Percentiles rank a stretch among this genome's conserved stretches.
phyloP scores from a whole-genome alignment of 106 monocot genomes.

The Amphibolis antarctica region DNA sequence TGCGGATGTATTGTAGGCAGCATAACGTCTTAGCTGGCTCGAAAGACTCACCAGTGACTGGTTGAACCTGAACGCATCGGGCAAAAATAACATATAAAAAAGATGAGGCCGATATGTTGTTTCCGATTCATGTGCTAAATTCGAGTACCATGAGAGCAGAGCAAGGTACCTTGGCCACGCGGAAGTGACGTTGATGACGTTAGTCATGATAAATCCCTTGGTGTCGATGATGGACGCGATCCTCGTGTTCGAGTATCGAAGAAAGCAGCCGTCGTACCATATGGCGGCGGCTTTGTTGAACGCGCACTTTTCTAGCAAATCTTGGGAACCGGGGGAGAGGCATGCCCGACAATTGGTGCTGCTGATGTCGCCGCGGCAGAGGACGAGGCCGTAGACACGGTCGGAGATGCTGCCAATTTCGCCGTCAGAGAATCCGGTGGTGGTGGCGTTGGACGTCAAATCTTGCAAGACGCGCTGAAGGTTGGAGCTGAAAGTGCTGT shows the following conservation, averaged over 20 bases:
- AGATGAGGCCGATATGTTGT: not conserved
- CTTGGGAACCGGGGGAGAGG: conserved; percentile 4
- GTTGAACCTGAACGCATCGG: too few relatives aligned
- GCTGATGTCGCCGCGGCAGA: conserved; percentile 33
- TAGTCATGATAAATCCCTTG: not conserved
- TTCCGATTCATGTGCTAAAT: not conserved
- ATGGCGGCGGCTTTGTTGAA: conserved; percentile 11
- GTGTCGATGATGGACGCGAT: not conserved
- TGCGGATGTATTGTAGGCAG: not conserved
- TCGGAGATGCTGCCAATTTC: not conserved
- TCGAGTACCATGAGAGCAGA: not conserved
- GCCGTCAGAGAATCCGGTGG: not conserved
- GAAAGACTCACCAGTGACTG: not conserved
- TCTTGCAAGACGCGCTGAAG: not conserved
- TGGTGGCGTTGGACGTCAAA: not conserved
- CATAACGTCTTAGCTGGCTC: not conserved
- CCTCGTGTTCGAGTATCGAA: conserved; percentile 21
- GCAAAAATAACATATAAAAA: not conserved
- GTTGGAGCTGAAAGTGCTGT: conserved; percentile 9
- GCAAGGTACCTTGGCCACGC: not conserved
- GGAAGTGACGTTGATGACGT: conserved; percentile 3
- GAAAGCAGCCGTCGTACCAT: conserved; percentile 30
- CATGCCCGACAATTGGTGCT: conserved; percentile 14
- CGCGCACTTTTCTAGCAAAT: conserved; percentile 11
- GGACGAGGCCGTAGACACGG: conserved; percentile 21